phyloP scores from a whole-genome alignment of 768 basidiomycete species.

The Tricholoma bakamatsutake region DNA sequence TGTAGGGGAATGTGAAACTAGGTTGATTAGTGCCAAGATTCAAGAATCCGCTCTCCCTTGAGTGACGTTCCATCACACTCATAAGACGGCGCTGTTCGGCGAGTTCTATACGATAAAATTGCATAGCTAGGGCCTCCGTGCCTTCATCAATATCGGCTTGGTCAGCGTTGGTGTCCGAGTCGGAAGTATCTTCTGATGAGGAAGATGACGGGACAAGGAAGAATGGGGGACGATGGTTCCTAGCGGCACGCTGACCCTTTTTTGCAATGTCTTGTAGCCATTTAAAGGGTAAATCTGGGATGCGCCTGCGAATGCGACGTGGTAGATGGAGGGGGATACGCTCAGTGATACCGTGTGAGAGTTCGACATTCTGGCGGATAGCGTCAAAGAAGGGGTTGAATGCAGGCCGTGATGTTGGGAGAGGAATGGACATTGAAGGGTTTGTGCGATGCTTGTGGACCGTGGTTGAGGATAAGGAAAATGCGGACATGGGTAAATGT shows the following conservation, averaged over 20 bases:
- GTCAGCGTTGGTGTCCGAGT: slow-evolving; percentile 23
- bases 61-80: slow-evolving; percentile 89
- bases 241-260: slow-evolving; percentile 10
- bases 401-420: slow-evolving; percentile 23
- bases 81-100: slow-evolving; percentile 86
- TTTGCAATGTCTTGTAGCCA: slow-evolving; percentile 73
- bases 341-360: slow-evolving; percentile 69
- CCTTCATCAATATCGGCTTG: slow-evolving; percentile 52
- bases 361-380: slow-evolving; percentile 83
- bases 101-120: slow-evolving; percentile 90
- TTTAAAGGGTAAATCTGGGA: slow-evolving; percentile 70
- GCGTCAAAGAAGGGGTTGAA: slow-evolving; percentile 95
- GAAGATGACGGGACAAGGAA: slow-evolving; percentile 16
- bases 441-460: slow-evolving; percentile 20
- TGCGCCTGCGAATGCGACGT: slow-evolving; percentile 44
- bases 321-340: slow-evolving; percentile 70
- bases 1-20: slow-evolving; percentile 63
- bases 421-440: slow-evolving; percentile 16
- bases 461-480: slow-evolving; percentile 46
- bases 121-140: slow-evolving; percentile 78
- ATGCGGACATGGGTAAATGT: slow-evolving; percentile 59
- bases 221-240: slow-evolving; percentile 2
- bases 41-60: slow-evolving; percentile 44
- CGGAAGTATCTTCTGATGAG: slow-evolving; percentile 24
- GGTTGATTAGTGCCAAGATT: slow-evolving; percentile 10